Evolutionary conservation across 2,329 filamentous ascomycete genomes (phyloP).

Genomic region (Stromatinia cepivora): DNA sequence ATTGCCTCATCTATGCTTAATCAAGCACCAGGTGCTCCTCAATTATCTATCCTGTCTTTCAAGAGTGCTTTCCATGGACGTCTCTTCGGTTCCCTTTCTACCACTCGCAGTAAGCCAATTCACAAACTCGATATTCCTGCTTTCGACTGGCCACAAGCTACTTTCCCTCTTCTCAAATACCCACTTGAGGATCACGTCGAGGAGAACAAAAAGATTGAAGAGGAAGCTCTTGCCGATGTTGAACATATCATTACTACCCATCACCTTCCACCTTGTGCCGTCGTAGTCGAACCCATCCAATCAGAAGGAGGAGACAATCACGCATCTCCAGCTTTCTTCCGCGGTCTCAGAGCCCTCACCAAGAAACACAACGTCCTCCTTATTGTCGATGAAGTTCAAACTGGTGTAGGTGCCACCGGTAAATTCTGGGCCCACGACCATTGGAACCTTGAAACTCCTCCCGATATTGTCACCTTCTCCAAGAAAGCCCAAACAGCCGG

Average conservation of each 20-base stretch:
- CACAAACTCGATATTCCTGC: conserved; percentile 88
- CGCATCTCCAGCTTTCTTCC: conserved; percentile 77
- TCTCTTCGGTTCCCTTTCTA: conserved; percentile 75
- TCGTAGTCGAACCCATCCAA: conserved; percentile 79
- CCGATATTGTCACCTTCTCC: conserved; percentile 85
- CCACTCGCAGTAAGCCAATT: conserved; percentile 78
- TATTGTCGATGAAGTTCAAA: conserved; percentile 85
- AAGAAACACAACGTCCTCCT: conserved; percentile 68
- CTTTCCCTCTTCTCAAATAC: conserved; percentile 76
- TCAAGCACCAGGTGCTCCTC: conserved; percentile 68
- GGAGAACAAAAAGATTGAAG: conserved; percentile 71
- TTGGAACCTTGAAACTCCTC: conserved; percentile 70
- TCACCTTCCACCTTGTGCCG: conserved; percentile 70
- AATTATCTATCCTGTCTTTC: conserved; percentile 78
- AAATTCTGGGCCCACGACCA: conserved; percentile 88
- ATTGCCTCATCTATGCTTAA: conserved; percentile 69
- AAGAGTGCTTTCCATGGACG: conserved; percentile 77
- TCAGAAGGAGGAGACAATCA: conserved; percentile 85
- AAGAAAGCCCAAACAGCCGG: conserved; percentile 86
- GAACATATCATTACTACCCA: conserved; percentile 67
- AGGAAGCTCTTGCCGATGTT: conserved; percentile 70
- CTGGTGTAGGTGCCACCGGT: conserved; percentile 79
- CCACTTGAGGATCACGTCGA: conserved; percentile 68
- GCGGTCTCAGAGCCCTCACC: conserved; percentile 69
- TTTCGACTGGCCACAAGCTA: conserved; percentile 83